Evolutionary conservation across 2,329 filamentous ascomycete species (phyloP).

Genomic region (Fusarium buharicum): DNA sequence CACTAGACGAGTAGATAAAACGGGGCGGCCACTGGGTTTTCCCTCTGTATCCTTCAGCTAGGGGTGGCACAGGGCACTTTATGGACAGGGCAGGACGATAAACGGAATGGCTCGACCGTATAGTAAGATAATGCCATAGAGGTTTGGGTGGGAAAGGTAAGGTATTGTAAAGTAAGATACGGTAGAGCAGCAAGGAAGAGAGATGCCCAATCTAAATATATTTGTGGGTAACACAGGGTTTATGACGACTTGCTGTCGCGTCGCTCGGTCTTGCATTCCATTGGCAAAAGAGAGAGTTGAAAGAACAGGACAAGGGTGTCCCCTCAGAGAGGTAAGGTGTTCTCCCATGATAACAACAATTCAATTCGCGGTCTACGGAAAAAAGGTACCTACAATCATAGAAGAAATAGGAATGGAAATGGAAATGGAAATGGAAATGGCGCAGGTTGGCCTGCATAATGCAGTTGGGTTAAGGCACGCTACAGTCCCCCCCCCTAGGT

Average conservation of each 20-base stretch:
- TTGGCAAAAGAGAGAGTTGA: too few species aligned
- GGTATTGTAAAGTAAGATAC: conserved; percentile 18
- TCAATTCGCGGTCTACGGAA: background rate
- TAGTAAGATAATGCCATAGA: conserved; percentile 10
- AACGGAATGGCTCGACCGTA: conserved; percentile 28
- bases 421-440: conserved; percentile 19
- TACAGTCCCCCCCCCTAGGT: conserved; percentile 1
- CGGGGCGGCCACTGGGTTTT: conserved; percentile 17
- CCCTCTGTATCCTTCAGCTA: background rate
- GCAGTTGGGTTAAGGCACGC: conserved; percentile 4
- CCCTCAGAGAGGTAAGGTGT: too few species aligned
- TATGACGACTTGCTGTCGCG: conserved; percentile 35
- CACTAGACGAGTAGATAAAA: conserved; percentile 38
- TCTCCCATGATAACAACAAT: background rate
- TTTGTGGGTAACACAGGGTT: conserved; percentile 33
- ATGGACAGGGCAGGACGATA: conserved; percentile 25
- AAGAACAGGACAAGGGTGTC: too few species aligned
- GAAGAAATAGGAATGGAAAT: conserved; percentile 9
- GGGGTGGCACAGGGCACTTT: conserved; percentile 34
- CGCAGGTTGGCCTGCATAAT: conserved; percentile 16
- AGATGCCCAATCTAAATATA: conserved; percentile 31
- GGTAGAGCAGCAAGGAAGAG: too few species aligned
- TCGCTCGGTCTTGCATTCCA: background rate
- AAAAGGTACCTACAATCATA: too few species aligned
- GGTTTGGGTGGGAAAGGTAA: conserved; percentile 14